A percentile compares a stretch with the other conserved stretches of the same genome.
Conservation (phyloP, 805 yeast genomes). For the Ogataea parapolymorpha region DNA sequence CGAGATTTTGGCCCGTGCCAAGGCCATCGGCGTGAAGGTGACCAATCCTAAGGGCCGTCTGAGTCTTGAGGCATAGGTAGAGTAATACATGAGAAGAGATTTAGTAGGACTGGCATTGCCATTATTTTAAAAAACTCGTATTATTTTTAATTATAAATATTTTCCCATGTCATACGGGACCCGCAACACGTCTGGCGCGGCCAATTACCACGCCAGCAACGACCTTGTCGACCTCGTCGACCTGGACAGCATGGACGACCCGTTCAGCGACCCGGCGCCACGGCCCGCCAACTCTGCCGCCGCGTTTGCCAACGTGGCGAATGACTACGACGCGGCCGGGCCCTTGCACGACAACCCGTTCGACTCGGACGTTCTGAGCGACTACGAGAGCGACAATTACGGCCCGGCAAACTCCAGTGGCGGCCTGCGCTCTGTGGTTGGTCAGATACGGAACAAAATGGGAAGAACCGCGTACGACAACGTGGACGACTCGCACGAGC, state of each 20-base stretch:
- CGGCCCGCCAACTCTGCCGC: constrained; percentile 1
- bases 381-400: constrained; percentile 7
- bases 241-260: constrained; percentile 7
- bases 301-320: constrained; percentile 5
- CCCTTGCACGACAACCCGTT: constrained; percentile 9
- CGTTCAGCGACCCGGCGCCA: constrained; percentile 1
- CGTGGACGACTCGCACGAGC: constrained; percentile 10
- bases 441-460: constrained; percentile 27
- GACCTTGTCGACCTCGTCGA: constrained; percentile 8
- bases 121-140: no score
- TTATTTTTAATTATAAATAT: not conserved
- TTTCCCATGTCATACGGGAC: constrained; percentile 8
- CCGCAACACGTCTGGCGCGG: not conserved
- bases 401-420: constrained; percentile 15
- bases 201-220: constrained; percentile 2
- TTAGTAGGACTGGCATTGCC: no score
- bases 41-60: constrained; percentile 99
- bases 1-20: constrained; percentile 92
- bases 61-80: constrained; percentile 81
- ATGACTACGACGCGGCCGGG: constrained; percentile 2
- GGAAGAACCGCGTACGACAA: constrained; percentile 27
- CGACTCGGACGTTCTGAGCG: constrained; percentile 10
- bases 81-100: constrained; percentile 10
- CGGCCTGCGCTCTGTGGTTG: constrained; percentile 27
- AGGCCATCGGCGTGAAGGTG: constrained; percentile 96